phyloP scores from a whole-genome alignment of 805 yeast species.

The Lipomyces lipofer region DNA sequence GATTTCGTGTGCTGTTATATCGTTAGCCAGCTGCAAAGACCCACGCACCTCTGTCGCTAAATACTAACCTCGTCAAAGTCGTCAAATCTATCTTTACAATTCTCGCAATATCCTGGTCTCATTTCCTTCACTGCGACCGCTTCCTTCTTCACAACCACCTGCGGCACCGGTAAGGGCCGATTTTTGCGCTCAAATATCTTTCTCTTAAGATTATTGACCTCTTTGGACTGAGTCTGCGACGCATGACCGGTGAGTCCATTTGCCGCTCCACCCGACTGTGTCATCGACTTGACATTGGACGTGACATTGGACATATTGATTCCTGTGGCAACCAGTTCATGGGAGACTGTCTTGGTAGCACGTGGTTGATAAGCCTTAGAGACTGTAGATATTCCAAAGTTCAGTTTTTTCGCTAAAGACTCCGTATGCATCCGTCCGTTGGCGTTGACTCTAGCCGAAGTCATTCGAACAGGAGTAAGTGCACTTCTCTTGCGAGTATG shows the following conservation, averaged over 20 bases:
- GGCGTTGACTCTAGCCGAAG: conserved; percentile 27
- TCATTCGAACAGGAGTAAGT: conserved; percentile 25
- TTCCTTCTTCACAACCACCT: conserved; percentile 25
- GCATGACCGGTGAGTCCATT: conserved; percentile 38
- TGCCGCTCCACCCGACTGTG: conserved; percentile 36
- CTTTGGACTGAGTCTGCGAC: conserved; percentile 42
- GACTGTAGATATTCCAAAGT: conserved; percentile 4
- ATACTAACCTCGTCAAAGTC: conserved; percentile 55
- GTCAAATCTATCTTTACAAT: conserved; percentile 82
- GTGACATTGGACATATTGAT: conserved; percentile 48
- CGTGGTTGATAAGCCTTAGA: conserved; percentile 10
- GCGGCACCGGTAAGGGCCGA: conserved; percentile 30
- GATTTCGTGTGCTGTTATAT: conserved; percentile 56
- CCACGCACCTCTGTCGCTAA: too few relatives aligned
- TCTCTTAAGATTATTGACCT: conserved; percentile 46
- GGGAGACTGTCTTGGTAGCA: conserved; percentile 32
- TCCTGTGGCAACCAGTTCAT: conserved; percentile 65
- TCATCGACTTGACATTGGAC: conserved; percentile 40
- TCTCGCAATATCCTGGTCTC: conserved; percentile 86
- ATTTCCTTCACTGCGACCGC: conserved; percentile 31
- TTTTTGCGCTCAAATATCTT: conserved; percentile 40
- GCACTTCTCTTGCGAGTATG: conserved; percentile 10
- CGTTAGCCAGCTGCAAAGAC: neutral
- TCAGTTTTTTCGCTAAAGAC: conserved; percentile 1
- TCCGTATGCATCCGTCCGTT: neutral